Evolutionary conservation across 805 yeast genomes (phyloP).

Genomic region (Allodekkera sacchari): DNA sequence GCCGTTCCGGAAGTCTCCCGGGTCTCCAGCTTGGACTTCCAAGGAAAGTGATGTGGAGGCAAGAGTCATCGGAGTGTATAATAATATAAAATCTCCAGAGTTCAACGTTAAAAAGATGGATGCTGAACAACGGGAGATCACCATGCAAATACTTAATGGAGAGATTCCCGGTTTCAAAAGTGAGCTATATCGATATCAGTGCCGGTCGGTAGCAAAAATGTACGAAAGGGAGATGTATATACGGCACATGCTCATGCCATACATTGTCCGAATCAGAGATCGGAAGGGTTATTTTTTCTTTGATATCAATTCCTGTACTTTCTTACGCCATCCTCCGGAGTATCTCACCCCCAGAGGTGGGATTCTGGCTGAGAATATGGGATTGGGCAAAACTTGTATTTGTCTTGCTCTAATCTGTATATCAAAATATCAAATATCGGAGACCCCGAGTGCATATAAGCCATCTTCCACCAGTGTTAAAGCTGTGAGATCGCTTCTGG

Average conservation of each 20-base stretch:
- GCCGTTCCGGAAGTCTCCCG: conserved; percentile 6
- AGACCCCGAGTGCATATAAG: conserved; percentile 25
- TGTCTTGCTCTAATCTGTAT: conserved; percentile 49
- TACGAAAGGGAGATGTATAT: conserved; percentile 38
- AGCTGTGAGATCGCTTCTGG: conserved; percentile 20
- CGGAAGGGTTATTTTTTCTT: conserved; percentile 19
- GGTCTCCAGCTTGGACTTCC: neutral
- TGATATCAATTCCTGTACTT: conserved; percentile 25
- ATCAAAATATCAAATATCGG: conserved; percentile 44
- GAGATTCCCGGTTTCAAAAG: conserved; percentile 41
- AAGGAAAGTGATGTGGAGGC: too few species aligned
- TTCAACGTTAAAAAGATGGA: conserved; percentile 14
- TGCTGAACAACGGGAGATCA: conserved; percentile 12
- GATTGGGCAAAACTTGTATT: conserved; percentile 55
- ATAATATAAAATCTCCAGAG: conserved; percentile 25
- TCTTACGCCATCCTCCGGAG: conserved; percentile 30
- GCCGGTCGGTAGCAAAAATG: conserved; percentile 56
- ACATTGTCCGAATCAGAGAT: conserved; percentile 5
- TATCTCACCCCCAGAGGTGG: conserved; percentile 51
- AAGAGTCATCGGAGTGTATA: conserved; percentile 27
- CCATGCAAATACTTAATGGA: conserved; percentile 19
- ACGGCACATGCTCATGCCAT: conserved; percentile 15
- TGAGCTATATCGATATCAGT: conserved; percentile 47
- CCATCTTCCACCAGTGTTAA: neutral
- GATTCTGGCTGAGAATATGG: conserved; percentile 61